Evolutionary conservation across 371 early-diverging fungal genomes (phyloP).

Genomic region (Mucor irregularis): DNA sequence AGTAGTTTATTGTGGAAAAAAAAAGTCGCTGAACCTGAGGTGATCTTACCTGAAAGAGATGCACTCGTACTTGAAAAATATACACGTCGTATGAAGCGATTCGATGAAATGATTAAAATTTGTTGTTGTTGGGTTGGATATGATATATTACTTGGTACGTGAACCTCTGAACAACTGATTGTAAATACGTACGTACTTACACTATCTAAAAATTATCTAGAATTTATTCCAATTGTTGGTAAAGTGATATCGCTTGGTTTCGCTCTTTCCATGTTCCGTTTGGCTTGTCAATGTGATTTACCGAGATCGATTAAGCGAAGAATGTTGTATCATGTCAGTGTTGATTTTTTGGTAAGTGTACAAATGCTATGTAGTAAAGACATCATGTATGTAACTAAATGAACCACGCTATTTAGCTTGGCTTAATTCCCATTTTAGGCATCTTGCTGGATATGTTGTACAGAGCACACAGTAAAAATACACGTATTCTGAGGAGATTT

Average conservation of each 20-base stretch:
- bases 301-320: constrained; percentile 27
- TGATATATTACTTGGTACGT: constrained; percentile 38
- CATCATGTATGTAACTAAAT: background rate
- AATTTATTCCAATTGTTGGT: constrained; percentile 50
- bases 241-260: constrained; percentile 42
- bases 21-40: constrained; percentile 14
- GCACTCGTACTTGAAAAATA: constrained; percentile 36
- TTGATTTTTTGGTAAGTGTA: constrained; percentile 44
- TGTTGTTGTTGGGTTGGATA: constrained; percentile 56
- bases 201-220: constrained; percentile 6
- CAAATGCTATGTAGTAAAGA: background rate
- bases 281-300: constrained; percentile 39
- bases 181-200: background rate
- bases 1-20: constrained; percentile 13
- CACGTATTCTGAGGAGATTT: constrained; percentile 32
- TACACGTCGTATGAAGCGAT: constrained; percentile 35
- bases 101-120: constrained; percentile 45
- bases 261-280: constrained; percentile 37
- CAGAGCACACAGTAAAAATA: constrained; percentile 47
- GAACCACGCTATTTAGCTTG: constrained; percentile 28
- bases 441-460: constrained; percentile 42
- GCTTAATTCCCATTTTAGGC: constrained; percentile 44
- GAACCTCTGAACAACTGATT: background rate
- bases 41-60: constrained; percentile 38
- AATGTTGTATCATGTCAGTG: constrained; percentile 40